A percentile compares a stretch with the other conserved stretches of the same genome.
phyloP scores from a whole-genome alignment of 208 protist species.

The Acanthamoeba lenticulata region DNA sequence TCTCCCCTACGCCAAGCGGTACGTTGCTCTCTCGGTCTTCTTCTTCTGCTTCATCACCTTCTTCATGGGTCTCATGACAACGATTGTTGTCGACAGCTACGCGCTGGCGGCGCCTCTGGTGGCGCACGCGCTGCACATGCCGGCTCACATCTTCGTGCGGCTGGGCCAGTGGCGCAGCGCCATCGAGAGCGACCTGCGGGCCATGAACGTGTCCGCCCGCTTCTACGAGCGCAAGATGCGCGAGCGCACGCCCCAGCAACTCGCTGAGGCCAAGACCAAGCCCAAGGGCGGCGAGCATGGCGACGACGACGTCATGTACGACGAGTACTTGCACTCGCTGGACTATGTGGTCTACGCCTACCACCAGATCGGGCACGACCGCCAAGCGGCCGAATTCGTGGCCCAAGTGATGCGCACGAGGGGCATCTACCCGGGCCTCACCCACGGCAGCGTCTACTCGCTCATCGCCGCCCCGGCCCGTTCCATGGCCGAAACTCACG shows the following conservation, averaged over 20 bases:
- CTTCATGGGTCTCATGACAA: not conserved
- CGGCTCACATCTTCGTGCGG: conserved; percentile 26
- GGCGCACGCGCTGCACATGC: conserved; percentile 53
- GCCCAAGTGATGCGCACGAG: not conserved
- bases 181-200: not conserved
- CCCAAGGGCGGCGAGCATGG: not conserved
- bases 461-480: not conserved
- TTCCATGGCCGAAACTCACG: not conserved
- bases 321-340: conserved; percentile 34
- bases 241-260: not conserved
- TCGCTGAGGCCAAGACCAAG: not conserved
- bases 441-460: conserved; percentile 6
- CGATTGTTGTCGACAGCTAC: not conserved
- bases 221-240: not conserved
- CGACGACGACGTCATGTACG: not conserved
- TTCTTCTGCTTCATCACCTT: not conserved
- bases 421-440: not conserved
- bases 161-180: conserved; percentile 9
- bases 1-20: conserved; percentile 18
- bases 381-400: not conserved
- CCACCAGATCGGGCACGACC: not conserved
- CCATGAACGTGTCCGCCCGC: conserved; percentile 1
- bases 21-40: not conserved
- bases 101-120: not conserved
- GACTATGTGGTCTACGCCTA: conserved; percentile 28